These are phyloP conservation scores for Flaveria bidentis DNA, from an alignment of 129 eudicot species.

Conservation along the genomic window DNA sequence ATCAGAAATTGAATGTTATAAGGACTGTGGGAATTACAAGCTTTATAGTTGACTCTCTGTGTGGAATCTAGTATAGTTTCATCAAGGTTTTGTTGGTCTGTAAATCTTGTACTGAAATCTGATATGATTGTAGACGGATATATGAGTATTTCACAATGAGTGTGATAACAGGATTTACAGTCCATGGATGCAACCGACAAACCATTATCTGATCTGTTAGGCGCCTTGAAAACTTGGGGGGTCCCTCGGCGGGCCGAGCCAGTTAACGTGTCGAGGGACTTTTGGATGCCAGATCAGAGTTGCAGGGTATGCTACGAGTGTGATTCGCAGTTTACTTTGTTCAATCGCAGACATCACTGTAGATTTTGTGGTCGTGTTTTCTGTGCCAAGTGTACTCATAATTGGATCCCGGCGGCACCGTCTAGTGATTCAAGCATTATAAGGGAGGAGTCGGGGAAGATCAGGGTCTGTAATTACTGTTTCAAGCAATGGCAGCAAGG, in stretches of 20 bases:
- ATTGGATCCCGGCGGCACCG: conserved; percentile 59
- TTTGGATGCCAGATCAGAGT: conserved; percentile 99
- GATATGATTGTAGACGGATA: conserved; percentile 52
- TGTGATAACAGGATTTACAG: conserved; percentile 43
- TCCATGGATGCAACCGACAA: conserved; percentile 70
- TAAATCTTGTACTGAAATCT: conserved; percentile 15
- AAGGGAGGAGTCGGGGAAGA: conserved; percentile 56
- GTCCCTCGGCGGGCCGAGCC: conserved; percentile 64
- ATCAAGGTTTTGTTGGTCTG: background rate
- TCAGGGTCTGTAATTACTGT: conserved; percentile 85
- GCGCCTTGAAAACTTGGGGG: conserved; percentile 68
- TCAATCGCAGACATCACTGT: conserved; percentile 90
- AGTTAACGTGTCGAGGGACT: conserved; percentile 85
- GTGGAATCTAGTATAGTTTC: conserved; percentile 2
- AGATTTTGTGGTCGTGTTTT: conserved; percentile 86
- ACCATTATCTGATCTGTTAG: conserved; percentile 58
- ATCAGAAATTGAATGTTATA: background rate
- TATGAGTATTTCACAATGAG: conserved; percentile 69
- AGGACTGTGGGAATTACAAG: background rate
- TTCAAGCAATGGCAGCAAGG: conserved; percentile 83
- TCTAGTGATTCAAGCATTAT: conserved; percentile 29
- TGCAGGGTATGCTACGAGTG: conserved; percentile 98
- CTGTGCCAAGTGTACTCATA: conserved; percentile 80
- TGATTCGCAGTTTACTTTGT: conserved; percentile 67
- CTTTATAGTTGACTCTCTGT: background rate